Percentiles rank a stretch among this genome's conserved stretches.
Evolutionary conservation across 495 filamentous ascomycete species (phyloP).

Genomic region (Aspergillus bridgeri): DNA sequence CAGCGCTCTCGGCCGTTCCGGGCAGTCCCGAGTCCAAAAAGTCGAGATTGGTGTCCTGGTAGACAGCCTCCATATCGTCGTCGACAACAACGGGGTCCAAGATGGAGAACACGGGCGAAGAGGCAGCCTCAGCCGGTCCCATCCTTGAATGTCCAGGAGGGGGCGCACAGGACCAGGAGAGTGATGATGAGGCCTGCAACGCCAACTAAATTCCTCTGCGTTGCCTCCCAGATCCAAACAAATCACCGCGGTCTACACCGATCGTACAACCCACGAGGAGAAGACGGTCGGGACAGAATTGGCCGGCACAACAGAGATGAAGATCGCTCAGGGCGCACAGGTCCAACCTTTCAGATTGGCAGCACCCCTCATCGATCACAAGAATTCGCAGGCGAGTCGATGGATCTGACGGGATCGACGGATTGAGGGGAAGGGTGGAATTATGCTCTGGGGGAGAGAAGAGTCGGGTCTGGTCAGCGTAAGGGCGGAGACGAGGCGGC

Average conservation of each 20-base stretch:
- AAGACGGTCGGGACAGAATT: slow-evolving; percentile 5
- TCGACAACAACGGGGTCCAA: slow-evolving; percentile 47
- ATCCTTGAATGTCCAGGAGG: slow-evolving; percentile 28
- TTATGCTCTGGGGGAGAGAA: slow-evolving; percentile 11
- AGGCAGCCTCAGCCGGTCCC: slow-evolving; percentile 37
- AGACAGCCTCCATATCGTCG: slow-evolving; percentile 45
- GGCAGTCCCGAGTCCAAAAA: slow-evolving; percentile 40
- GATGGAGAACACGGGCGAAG: slow-evolving; percentile 40
- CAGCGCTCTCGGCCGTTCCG: slow-evolving; percentile 35
- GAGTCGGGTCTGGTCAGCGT: slow-evolving; percentile 11
- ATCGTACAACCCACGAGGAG: neutral
- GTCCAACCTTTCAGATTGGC: slow-evolving; percentile 8
- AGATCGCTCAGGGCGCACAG: slow-evolving; percentile 11
- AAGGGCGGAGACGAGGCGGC: slow-evolving; percentile 11
- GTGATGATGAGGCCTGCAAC: slow-evolving; percentile 9
- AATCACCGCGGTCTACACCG: neutral
- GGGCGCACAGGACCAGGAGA: slow-evolving; percentile 4
- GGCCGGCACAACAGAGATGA: neutral
- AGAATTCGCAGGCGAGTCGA: neutral
- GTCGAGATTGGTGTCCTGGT: slow-evolving; percentile 41
- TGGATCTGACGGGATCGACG: neutral
- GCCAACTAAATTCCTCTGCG: slow-evolving; percentile 8
- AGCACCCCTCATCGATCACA: slow-evolving; percentile 12
- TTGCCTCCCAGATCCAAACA: slow-evolving; percentile 4
- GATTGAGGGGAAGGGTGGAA: slow-evolving; percentile 4